Evolutionary conservation across 345 rosid species (phyloP), one percentile per base, ranked within the genome.

Genomic region (Pistacia atlantica): DNA sequence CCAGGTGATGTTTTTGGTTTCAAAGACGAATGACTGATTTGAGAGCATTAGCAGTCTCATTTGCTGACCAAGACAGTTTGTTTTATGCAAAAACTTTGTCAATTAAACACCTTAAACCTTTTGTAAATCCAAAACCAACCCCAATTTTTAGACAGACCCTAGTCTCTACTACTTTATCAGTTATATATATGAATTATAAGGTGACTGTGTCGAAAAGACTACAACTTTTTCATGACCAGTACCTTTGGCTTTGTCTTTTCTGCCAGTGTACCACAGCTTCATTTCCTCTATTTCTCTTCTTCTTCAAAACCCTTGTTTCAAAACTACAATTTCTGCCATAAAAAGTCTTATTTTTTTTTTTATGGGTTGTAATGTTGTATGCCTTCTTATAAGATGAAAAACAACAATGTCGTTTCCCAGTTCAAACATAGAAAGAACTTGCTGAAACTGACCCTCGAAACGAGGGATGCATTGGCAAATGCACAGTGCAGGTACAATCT

Each of bases 401-500:
- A 42, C 6, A 7, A 42, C 10, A 83, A 81, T 46, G 85, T 80
- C 1, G 74, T 84, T 42, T 64, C 78, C 1, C 56, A 84, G 70
- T 87, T 88, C 73, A 79, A 71, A 75, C 85, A 84, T 51, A 87
- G 88, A 45, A 84, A 79, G 37, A 75, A 72, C 54, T 73, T 83
- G 13, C 69, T 87, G 16, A 84, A 84, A 52, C 46, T 77, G 65
- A 86, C 84, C 4, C 79, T 83, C 42, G 82, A 81, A 74, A 70
- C 62, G 54, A 77, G 88, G 77, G 81, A 84, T 64, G 78, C 73
- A 18, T 78, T 87, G 71, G 86, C 88, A 11, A 79, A 81, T 45
- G 86, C 86, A 10, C 88, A 87, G 18, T 70, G 65, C 37, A 87
- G 75, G 81, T 87, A 84, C 73, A 84, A 79, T 68, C 86, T 81